Percentiles rank a stretch among this genome's conserved stretches.
These are phyloP conservation scores for Cucurbita ficifolia DNA, from an alignment of 306 rosid genomes.

Conservation along the genomic window DNA sequence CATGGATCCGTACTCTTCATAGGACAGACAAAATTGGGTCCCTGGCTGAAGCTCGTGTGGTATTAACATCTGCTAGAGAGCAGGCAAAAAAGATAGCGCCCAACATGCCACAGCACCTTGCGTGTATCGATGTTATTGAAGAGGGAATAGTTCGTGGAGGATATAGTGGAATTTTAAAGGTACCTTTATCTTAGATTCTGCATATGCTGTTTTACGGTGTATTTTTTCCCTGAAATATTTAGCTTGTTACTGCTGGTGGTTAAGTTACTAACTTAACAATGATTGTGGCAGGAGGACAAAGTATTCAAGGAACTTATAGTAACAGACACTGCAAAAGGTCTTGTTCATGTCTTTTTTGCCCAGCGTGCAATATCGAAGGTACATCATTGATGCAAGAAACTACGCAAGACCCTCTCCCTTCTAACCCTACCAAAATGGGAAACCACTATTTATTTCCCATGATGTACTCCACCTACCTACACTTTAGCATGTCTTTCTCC, in stretches of 20 bases:
- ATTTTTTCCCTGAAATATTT: slow-evolving; percentile 4
- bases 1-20: slow-evolving; percentile 84
- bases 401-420: not conserved
- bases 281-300: slow-evolving; percentile 61
- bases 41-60: slow-evolving; percentile 56
- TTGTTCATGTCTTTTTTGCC: slow-evolving; percentile 77
- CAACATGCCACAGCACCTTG: slow-evolving; percentile 84
- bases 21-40: slow-evolving; percentile 71
- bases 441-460: not conserved
- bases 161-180: slow-evolving; percentile 82
- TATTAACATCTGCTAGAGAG: slow-evolving; percentile 45
- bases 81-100: slow-evolving; percentile 65
- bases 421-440: not conserved
- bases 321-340: slow-evolving; percentile 72
- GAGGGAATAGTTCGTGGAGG: slow-evolving; percentile 89
- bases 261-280: not conserved
- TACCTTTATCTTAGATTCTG: slow-evolving; percentile 17
- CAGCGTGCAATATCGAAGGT: slow-evolving; percentile 87
- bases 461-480: not conserved
- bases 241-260: slow-evolving; percentile 3
- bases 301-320: slow-evolving; percentile 46
- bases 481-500: not conserved
- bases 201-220: not conserved
- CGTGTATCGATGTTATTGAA: slow-evolving; percentile 77
- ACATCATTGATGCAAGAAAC: slow-evolving; percentile 14